Conservation (phyloP, 768 basidiomycete genomes). For the Roridomyces roridus region DNA sequence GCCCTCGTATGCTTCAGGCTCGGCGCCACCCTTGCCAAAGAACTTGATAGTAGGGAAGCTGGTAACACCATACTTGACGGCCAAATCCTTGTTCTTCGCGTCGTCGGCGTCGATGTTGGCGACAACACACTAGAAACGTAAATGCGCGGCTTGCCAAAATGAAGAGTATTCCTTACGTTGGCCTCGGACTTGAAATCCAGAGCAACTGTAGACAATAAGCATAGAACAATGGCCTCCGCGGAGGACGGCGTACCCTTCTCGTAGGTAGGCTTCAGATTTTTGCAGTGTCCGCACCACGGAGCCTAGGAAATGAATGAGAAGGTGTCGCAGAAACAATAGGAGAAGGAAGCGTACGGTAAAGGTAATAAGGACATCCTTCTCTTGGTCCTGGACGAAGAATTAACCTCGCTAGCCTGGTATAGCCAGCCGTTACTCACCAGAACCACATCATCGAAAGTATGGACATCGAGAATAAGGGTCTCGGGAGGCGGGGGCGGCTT, state of each 20-base stretch:
- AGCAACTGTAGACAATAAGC: constrained; percentile 60
- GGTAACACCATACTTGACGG: constrained; percentile 70
- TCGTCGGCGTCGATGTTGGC: constrained; percentile 94
- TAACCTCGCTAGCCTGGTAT: not conserved
- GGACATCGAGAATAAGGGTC: constrained; percentile 67
- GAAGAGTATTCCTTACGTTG: constrained; percentile 53
- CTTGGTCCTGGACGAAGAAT: constrained; percentile 51
- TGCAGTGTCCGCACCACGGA: constrained; percentile 96
- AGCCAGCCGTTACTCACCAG: constrained; percentile 47
- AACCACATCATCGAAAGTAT: constrained; percentile 80
- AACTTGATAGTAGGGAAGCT: constrained; percentile 96
- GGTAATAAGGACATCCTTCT: constrained; percentile 85
- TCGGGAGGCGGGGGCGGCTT: constrained; percentile 83
- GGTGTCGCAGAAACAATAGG: constrained; percentile 10
- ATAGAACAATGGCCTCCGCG: not conserved
- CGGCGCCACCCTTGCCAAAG: constrained; percentile 78
- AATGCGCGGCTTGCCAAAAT: not conserved
- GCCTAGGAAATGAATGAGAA: constrained; percentile 43
- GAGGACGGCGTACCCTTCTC: constrained; percentile 65
- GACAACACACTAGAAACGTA: constrained; percentile 72
- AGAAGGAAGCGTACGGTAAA: constrained; percentile 63
- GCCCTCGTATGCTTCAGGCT: constrained; percentile 70
- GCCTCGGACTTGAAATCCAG: constrained; percentile 77
- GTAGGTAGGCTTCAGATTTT: constrained; percentile 84
- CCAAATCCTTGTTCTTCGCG: constrained; percentile 74